These are phyloP conservation scores for Backusella tuberculispora DNA, from an alignment of 192 early-diverging fungal species.

Conservation along the genomic window DNA sequence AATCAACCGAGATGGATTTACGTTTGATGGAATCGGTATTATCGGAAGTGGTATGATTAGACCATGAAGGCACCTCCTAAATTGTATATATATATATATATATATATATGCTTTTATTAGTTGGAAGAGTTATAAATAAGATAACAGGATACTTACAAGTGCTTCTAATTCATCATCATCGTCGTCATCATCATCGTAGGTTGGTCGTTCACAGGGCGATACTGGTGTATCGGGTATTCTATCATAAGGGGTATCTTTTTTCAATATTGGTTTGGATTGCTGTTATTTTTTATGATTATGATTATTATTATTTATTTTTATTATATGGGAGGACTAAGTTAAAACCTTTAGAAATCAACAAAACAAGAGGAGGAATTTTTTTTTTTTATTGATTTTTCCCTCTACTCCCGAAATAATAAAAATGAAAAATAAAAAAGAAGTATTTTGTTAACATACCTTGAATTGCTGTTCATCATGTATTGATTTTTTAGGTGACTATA, in stretches of 20 bases:
- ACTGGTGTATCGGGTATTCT: neutral
- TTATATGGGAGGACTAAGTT: too few species aligned
- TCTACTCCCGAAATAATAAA: too few species aligned
- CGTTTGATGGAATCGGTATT: conserved; percentile 23
- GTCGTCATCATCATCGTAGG: neutral
- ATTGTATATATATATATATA: neutral
- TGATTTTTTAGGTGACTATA: too few species aligned
- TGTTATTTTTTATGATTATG: neutral
- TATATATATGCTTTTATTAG: too few species aligned
- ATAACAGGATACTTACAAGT: too few species aligned
- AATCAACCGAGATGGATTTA: conserved; percentile 27
- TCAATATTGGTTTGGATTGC: neutral
- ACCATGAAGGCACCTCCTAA: conserved; percentile 40
- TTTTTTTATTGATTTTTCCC: too few species aligned
- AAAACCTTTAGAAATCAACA: too few species aligned
- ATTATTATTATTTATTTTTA: neutral
- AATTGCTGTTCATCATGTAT: too few species aligned
- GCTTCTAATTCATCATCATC: conserved; percentile 34
- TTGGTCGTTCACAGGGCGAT: neutral
- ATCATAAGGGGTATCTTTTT: neutral
- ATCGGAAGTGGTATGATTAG: conserved; percentile 20
- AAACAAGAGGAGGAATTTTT: too few species aligned
- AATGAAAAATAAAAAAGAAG: too few species aligned
- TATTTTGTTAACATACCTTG: too few species aligned
- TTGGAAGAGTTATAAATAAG: too few species aligned